Percentiles rank a stretch among this genome's conserved stretches.
Conservation (phyloP, 495 filamentous ascomycete genomes). For the Penicillium goetzii region DNA sequence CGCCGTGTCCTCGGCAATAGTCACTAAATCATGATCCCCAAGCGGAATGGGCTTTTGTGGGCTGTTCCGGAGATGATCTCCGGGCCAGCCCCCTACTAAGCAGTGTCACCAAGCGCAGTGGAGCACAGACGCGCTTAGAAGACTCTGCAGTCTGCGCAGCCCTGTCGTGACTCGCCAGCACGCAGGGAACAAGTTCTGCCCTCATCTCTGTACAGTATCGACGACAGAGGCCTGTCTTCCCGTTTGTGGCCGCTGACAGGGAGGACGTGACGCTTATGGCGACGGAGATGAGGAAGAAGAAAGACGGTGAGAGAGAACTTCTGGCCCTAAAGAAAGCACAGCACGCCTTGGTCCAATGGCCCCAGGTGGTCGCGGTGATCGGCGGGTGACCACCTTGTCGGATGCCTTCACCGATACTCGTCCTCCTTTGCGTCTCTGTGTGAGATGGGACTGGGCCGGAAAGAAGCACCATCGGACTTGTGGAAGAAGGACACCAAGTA, state of each 20-base stretch:
- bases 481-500: neutral
- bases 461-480: too few relatives aligned
- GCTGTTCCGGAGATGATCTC: slow-evolving; percentile 1
- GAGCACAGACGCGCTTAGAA: neutral
- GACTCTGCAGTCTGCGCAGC: too few relatives aligned
- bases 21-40: neutral
- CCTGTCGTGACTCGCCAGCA: too few relatives aligned
- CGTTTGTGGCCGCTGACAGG: neutral
- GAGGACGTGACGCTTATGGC: neutral
- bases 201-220: too few relatives aligned
- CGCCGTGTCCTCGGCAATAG: neutral
- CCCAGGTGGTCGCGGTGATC: too few relatives aligned
- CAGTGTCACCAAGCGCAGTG: neutral
- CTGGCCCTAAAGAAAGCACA: neutral
- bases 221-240: too few relatives aligned
- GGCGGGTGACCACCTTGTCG: neutral
- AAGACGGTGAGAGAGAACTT: neutral
- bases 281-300: neutral
- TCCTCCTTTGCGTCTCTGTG: too few relatives aligned
- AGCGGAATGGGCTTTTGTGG: neutral
- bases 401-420: neutral
- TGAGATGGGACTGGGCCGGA: too few relatives aligned
- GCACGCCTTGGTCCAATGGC: too few relatives aligned
- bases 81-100: neutral
- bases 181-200: too few relatives aligned